phyloP scores from a whole-genome alignment of 192 early-diverging fungal species.

The Entomortierella lignicola region DNA sequence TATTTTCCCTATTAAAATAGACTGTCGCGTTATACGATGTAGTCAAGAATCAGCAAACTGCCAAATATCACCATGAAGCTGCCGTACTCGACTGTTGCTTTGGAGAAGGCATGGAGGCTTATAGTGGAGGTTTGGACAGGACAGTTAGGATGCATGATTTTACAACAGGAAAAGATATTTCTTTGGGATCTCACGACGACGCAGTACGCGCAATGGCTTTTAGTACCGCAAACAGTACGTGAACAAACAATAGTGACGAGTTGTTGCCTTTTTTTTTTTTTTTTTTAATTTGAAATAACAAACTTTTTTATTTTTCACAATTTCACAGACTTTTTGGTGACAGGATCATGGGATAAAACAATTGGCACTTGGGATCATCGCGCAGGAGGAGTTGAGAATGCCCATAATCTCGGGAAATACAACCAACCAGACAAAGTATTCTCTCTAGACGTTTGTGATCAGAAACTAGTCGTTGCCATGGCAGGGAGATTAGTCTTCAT shows the following conservation, averaged over 20 bases:
- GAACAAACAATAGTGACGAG: too few species aligned
- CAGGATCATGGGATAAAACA: constrained; percentile 94
- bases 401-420: constrained; percentile 50
- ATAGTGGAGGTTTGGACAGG: constrained; percentile 83
- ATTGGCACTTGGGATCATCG: constrained; percentile 84
- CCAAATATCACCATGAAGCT: constrained; percentile 71
- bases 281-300: not conserved
- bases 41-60: constrained; percentile 63
- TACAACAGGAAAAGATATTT: constrained; percentile 60
- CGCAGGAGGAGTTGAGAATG: constrained; percentile 37
- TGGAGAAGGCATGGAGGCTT: constrained; percentile 64
- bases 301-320: not conserved
- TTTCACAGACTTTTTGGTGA: constrained; percentile 69
- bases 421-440: constrained; percentile 83
- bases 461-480: constrained; percentile 85
- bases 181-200: constrained; percentile 85
- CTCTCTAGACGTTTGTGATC: constrained; percentile 80
- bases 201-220: constrained; percentile 78
- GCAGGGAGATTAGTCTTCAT: constrained; percentile 81
- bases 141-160: constrained; percentile 74
- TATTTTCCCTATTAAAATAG: too few species aligned
- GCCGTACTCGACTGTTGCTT: constrained; percentile 87
- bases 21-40: constrained; percentile 88
- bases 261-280: constrained; percentile 8
- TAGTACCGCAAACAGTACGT: constrained; percentile 59